These are phyloP conservation scores for Penicillium diatomitis DNA, from an alignment of 495 filamentous ascomycete species.

Conservation along the genomic window DNA sequence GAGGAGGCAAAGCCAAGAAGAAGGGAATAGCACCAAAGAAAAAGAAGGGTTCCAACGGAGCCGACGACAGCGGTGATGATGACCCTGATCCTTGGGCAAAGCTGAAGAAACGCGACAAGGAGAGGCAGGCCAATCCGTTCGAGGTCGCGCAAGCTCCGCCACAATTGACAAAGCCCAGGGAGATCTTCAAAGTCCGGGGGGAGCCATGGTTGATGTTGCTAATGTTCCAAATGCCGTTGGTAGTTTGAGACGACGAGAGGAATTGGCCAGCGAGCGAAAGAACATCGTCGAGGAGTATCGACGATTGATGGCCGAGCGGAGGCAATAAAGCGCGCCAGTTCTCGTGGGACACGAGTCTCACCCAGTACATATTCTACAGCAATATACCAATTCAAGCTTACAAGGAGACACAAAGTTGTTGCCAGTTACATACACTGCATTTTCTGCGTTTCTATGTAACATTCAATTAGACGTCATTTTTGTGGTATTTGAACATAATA, in stretches of 20 bases:
- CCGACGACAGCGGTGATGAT: constrained; percentile 26
- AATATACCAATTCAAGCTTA: constrained; percentile 13
- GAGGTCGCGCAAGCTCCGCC: constrained; percentile 81
- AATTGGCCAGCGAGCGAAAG: constrained; percentile 64
- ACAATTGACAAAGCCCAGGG: constrained; percentile 55
- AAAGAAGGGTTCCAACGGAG: constrained; percentile 34
- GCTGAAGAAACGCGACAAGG: constrained; percentile 51
- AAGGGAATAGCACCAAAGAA: constrained; percentile 32
- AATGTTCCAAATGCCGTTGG: constrained; percentile 69
- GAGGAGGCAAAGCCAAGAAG: constrained; percentile 49
- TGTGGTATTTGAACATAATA: constrained; percentile 10
- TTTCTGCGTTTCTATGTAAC: constrained; percentile 1
- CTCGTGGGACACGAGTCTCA: neutral
- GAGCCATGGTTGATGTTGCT: constrained; percentile 60
- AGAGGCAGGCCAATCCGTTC: constrained; percentile 48
- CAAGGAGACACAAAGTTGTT: constrained; percentile 18
- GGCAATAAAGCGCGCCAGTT: constrained; percentile 15
- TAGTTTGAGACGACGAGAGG: constrained; percentile 73
- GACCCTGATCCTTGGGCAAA: constrained; percentile 77
- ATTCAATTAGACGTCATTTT: constrained; percentile 13
- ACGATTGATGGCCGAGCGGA: constrained; percentile 64
- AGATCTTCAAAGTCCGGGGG: constrained; percentile 61
- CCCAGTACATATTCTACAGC: neutral
- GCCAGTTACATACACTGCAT: constrained; percentile 9
- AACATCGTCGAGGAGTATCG: constrained; percentile 77